phyloP scores from a whole-genome alignment of 331 rosid genomes.

The Malus hybrid region DNA sequence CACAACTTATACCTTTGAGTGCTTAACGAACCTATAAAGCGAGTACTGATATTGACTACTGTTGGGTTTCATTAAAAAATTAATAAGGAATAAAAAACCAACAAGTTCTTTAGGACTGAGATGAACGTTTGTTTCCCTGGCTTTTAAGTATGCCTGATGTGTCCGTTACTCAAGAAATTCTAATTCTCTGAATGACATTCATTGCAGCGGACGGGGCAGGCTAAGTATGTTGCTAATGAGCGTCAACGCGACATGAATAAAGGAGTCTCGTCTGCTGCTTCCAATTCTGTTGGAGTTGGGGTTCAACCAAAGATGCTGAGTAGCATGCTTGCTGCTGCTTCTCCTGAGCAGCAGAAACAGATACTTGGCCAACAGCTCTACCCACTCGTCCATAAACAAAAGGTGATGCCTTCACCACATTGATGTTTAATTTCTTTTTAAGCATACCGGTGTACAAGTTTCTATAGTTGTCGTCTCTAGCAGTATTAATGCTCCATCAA shows the following conservation, averaged over 20 bases:
- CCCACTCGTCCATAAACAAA: conserved; percentile 51
- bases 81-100: not conserved
- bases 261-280: conserved; percentile 41
- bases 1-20: too few relatives aligned
- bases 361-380: conserved; percentile 72
- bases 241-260: conserved; percentile 43
- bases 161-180: not conserved
- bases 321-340: conserved; percentile 65
- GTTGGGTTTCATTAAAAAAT: not conserved
- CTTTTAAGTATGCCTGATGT: too few relatives aligned
- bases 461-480: not conserved
- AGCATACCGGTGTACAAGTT: too few relatives aligned
- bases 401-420: conserved; percentile 24
- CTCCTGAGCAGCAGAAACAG: conserved; percentile 72
- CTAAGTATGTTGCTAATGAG: conserved; percentile 44
- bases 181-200: not conserved
- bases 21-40: too few relatives aligned
- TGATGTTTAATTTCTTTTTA: not conserved
- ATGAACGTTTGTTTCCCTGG: not conserved
- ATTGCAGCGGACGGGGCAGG: conserved; percentile 44
- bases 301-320: conserved; percentile 53
- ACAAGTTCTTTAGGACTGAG: not conserved
- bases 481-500: not conserved
- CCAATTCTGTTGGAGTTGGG: conserved; percentile 36
- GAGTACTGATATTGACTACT: too few relatives aligned